Conservation (phyloP, 305 asterid genomes). For the Fraxinus sp. region DNA sequence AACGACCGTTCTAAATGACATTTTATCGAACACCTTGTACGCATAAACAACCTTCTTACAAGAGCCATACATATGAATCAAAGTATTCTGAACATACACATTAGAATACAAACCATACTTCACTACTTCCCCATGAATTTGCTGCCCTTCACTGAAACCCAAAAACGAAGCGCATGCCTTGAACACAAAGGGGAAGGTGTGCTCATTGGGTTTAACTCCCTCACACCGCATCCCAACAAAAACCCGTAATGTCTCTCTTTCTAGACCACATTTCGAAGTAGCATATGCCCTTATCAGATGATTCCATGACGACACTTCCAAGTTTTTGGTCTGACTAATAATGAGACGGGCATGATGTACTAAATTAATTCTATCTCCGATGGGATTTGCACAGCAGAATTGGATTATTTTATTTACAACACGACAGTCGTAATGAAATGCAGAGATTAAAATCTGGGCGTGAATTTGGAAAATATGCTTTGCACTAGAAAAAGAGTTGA, state of each 20-base stretch:
- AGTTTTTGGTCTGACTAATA: conserved; percentile 23
- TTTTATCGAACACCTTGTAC: conserved; percentile 57
- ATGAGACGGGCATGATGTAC: conserved; percentile 31
- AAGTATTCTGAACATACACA: conserved; percentile 64
- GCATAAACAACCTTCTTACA: conserved; percentile 54
- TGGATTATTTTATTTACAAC: conserved; percentile 20
- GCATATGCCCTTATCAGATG: conserved; percentile 52
- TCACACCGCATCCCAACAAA: conserved; percentile 54
- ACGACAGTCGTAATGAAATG: conserved; percentile 27
- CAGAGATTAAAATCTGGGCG: conserved; percentile 38
- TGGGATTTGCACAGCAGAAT: background rate
- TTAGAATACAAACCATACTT: conserved; percentile 54
- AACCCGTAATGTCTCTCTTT: conserved; percentile 40
- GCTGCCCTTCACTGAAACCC: conserved; percentile 53
- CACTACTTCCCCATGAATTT: conserved; percentile 56
- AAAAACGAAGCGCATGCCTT: conserved; percentile 55
- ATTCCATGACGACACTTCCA: conserved; percentile 49
- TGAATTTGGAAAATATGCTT: conserved; percentile 46
- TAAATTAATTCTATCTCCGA: background rate
- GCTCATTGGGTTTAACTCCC: conserved; percentile 49
- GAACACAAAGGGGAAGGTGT: conserved; percentile 63
- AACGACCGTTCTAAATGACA: conserved; percentile 50
- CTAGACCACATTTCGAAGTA: conserved; percentile 29
- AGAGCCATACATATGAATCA: conserved; percentile 55
- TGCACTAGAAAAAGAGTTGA: conserved; percentile 31